Evolutionary conservation across 192 early-diverging fungal species (phyloP), one percentile per base, ranked within the genome.

Genomic region (Backusella australiensis): DNA sequence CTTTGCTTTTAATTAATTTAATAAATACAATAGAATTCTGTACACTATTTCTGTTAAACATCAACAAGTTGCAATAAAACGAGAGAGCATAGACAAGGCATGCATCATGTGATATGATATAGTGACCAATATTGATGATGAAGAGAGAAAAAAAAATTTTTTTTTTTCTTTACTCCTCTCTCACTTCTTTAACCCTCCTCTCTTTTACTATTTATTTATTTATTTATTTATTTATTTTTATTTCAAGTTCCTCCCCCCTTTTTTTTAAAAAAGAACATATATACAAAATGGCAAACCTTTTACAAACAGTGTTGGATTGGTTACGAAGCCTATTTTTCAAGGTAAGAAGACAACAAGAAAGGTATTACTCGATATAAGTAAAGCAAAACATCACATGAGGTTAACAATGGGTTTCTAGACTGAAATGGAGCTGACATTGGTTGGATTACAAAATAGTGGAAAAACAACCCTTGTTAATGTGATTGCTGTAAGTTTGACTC

Each of bases 351-450:
- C 6, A 38, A 38, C 26, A 44, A 34, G n/a, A 9, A 53, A 19
- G 21, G n/a, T 56, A 21, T 56, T 56, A 0, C 7, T 11, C 38
- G 6, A 56, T 49, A 74, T 3, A 34, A n/a, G 56, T 23, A 17
- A 71, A 26, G 1, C 26, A 34, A 70, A 32, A 32, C 32, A 32
- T 3, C 32, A 32, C 32, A 32, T 3, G 32, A 32, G 32, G 32
- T 32, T 26, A 44, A 19, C 11, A 44, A 26, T 17, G 4, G 42
- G 2, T 3, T 0, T 14, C 0, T 78, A 89, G 88, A 89, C 88
- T 72, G 93, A 95, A 87, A 94, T 95, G 90, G 94, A 95, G 86
- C 84, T 95, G 72, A 95, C 94, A 56, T 81, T 95, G 70, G 94
- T 95, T 72, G 93, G 94, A 41, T 84, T 95, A 56, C 94, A 95